Evolutionary conservation across 371 early-diverging fungal species (phyloP).

Genomic region (Mortierella sp.): DNA sequence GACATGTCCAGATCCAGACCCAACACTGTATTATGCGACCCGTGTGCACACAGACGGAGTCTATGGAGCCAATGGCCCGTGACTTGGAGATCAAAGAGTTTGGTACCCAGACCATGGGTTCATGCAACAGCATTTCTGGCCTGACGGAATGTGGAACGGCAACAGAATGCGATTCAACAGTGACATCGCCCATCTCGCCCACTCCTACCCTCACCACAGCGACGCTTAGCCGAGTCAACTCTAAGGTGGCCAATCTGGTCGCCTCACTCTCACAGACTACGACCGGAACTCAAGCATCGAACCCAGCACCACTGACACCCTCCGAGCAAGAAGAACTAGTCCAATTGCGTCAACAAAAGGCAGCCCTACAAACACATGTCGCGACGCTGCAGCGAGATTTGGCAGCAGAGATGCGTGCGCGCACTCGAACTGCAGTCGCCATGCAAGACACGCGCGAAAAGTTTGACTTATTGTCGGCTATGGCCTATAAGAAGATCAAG

Average conservation of each 20-base stretch:
- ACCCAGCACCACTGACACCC: not conserved
- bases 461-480: conserved; percentile 62
- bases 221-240: not conserved
- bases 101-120: conserved; percentile 21
- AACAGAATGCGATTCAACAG: conserved; percentile 15
- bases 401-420: conserved; percentile 57
- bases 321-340: conserved; percentile 31
- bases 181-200: conserved; percentile 2
- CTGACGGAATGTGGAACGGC: conserved; percentile 18
- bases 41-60: conserved; percentile 47
- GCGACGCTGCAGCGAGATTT: conserved; percentile 56
- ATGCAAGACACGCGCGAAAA: conserved; percentile 62
- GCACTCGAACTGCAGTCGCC: conserved; percentile 58
- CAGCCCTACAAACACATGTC: conserved; percentile 28
- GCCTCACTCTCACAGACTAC: conserved; percentile 23
- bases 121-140: not conserved
- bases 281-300: conserved; percentile 1
- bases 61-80: conserved; percentile 11
- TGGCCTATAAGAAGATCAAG: conserved; percentile 65
- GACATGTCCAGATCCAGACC: conserved; percentile 55
- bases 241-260: conserved; percentile 18
- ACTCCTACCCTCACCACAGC: no score
- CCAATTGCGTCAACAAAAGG: conserved; percentile 35
- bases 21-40: conserved; percentile 53
- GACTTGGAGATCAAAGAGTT: conserved; percentile 27